Evolutionary conservation across 129 eudicot genomes (phyloP), one percentile per base, ranked within the genome.

Genomic region (Rutidosis leptorrhynchoides): DNA sequence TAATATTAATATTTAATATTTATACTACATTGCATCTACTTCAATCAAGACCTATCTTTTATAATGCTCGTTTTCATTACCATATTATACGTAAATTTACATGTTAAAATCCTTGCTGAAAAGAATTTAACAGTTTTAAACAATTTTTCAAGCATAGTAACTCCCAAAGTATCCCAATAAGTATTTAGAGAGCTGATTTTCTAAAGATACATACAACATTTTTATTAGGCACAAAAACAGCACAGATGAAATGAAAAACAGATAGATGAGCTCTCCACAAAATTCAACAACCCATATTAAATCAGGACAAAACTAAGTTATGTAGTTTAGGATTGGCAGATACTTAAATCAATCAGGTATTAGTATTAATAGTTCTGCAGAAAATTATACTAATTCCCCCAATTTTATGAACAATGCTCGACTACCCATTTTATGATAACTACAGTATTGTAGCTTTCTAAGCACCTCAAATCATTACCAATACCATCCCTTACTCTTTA

Each of bases 141-240:
- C 43, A 53, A 64, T 37, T 72, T 63, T 63, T 52, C 32, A 53
- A 54, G 23, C 54, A 45, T 37, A 19, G 57, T 73, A 63, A 21
- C 62, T 46, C 27, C 48, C 48, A 27, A 14, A 45, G 7, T 16
- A 45, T 45, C 52, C 7, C 12, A 45, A 2, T 46, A 20, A 53
- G 40, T 40, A 19, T 30, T 40, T 53, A 37, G 11, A 58, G 54
- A 62, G 62, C 24, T 30, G 40, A 29, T 14, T 32, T 29, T 22
- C n/a, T 26, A 22, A 55, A 37, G 3, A 26, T 63, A 28, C 17
- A 46, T 29, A 7, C 12, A 14, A 19, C 24, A 29, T 29, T 30
- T 45, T 29, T 35, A 35, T 35, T 35, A 35, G 14, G 42, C 42
- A 8, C 42, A 33, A 12, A 28, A 58, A 58, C 10, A 45, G 14